Conservation (phyloP, 2,329 filamentous ascomycete species). For the Aspergillus versicolor region DNA sequence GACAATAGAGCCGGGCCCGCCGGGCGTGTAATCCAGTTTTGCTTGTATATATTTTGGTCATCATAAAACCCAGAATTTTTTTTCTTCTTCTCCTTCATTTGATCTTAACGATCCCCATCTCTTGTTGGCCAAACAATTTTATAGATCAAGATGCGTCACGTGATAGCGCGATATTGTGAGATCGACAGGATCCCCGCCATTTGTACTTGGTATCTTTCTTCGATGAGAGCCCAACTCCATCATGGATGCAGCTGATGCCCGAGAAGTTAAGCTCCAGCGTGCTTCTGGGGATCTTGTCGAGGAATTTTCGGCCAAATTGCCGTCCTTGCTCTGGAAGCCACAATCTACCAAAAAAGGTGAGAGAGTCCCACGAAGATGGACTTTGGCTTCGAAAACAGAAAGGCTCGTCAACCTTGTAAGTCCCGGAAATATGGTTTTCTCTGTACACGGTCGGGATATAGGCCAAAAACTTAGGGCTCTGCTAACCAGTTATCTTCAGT, state of each 20-base stretch:
- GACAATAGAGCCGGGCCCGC: too few species aligned
- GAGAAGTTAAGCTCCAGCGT: conserved; percentile 48
- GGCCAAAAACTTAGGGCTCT: not conserved
- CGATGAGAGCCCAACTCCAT: conserved; percentile 1
- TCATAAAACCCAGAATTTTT: not conserved
- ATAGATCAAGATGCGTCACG: conserved; percentile 2
- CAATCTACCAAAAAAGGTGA: conserved; percentile 21
- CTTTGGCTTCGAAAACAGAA: conserved; percentile 36
- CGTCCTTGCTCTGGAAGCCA: conserved; percentile 43
- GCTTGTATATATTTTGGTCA: not conserved
- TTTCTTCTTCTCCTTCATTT: too few species aligned
- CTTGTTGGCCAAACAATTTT: not conserved
- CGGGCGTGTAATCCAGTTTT: not conserved
- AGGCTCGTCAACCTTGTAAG: conserved; percentile 43
- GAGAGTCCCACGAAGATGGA: conserved; percentile 40
- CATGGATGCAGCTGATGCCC: conserved; percentile 48
- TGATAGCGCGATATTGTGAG: conserved; percentile 1
- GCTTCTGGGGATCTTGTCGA: conserved; percentile 45
- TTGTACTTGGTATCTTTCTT: not conserved
- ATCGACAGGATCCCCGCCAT: conserved; percentile 19
- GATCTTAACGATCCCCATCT: not conserved
- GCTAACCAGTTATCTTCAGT: conserved; percentile 35
- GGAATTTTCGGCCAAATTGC: conserved; percentile 44
- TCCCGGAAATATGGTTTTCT: not conserved
- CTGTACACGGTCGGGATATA: not conserved